Evolutionary conservation across 257 asterid species (phyloP), one percentile per base, ranked within the genome.

Genomic region (Przewalskia tangutica): DNA sequence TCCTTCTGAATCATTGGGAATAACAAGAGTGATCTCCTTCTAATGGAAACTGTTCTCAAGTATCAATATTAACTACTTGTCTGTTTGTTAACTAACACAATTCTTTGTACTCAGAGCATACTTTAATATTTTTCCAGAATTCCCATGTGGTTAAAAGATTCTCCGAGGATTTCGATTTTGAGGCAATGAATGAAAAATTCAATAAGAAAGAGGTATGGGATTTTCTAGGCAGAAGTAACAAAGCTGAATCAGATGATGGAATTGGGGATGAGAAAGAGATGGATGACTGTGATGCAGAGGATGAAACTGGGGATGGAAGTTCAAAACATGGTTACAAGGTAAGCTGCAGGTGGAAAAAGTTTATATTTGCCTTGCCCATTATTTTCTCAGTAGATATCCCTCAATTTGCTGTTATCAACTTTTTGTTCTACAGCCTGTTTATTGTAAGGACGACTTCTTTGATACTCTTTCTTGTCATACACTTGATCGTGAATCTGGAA

Each of bases 141-240:
- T 23, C 76, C 40, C 85, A 16, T 8, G 18, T 81, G 53, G 86
- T 13, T 36, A 77, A 13, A 46, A 79, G 76, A 66, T 84, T 84
- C 50, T 62, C 79, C 0, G 84, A 86, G 81, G 88, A 84, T 59
- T 87, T 84, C 56, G 85, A 84, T 81, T 87, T 87, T 67, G 88
- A 87, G 79, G 86, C 87, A 38, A 87, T 87, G 88, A 84, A 87
- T 54, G 83, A 59, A 65, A 87, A 83, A 50, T 84, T 87, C 77
- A 87, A 87, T 51, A 87, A 87, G 79, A 81, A 84, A 80, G 88
- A 84, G 83, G 63, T 87, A 32, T 87, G 87, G 88, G 88, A 46
- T 66, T 80, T 27, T 82, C 83, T 87, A 14, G 85, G 82, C 79
- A 68, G 55, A 80, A 77, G 73, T 63, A 83, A 70, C 75, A 53